Evolutionary conservation across 2,329 filamentous ascomycete species (phyloP).

Genomic region (Huntiella abstrusa): DNA sequence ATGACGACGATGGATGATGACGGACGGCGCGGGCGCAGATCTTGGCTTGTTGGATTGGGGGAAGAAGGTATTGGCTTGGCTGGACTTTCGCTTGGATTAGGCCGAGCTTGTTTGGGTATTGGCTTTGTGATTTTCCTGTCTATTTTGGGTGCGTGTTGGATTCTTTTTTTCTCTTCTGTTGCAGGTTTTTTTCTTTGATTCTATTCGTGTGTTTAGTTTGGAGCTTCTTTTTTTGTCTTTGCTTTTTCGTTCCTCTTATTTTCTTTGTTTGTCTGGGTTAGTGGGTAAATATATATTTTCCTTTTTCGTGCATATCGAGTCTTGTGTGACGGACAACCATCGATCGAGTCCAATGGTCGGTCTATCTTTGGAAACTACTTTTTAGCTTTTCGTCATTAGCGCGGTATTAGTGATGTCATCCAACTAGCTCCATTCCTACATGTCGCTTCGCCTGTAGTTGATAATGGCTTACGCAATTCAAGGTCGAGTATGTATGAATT

Average conservation of each 20-base stretch:
- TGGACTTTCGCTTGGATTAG: neutral
- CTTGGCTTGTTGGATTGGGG: too few relatives aligned
- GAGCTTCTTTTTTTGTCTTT: conserved; percentile 1
- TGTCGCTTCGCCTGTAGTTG: too few relatives aligned
- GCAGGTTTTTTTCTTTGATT: conserved; percentile 1
- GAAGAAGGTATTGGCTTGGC: too few relatives aligned
- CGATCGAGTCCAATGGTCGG: neutral
- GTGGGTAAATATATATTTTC: conserved; percentile 1
- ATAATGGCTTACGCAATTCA: too few relatives aligned
- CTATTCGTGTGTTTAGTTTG: neutral
- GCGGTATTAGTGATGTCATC: too few relatives aligned
- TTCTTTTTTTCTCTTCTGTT: neutral
- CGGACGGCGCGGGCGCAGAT: too few relatives aligned
- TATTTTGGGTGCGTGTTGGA: neutral
- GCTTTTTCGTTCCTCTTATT: conserved; percentile 1
- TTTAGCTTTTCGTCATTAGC: neutral
- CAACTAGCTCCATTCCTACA: too few relatives aligned
- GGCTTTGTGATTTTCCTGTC: neutral
- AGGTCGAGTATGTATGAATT: too few relatives aligned
- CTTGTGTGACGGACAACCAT: neutral
- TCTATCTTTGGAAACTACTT: conserved; percentile 2
- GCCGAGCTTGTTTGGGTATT: neutral
- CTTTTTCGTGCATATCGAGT: neutral
- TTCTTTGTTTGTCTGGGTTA: conserved; percentile 2
- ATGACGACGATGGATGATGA: too few relatives aligned